Percentiles rank a stretch among this genome's conserved stretches.
Evolutionary conservation across 176 grass and related monocot genomes (phyloP).

Genomic region (Phoenix roebelenii): DNA sequence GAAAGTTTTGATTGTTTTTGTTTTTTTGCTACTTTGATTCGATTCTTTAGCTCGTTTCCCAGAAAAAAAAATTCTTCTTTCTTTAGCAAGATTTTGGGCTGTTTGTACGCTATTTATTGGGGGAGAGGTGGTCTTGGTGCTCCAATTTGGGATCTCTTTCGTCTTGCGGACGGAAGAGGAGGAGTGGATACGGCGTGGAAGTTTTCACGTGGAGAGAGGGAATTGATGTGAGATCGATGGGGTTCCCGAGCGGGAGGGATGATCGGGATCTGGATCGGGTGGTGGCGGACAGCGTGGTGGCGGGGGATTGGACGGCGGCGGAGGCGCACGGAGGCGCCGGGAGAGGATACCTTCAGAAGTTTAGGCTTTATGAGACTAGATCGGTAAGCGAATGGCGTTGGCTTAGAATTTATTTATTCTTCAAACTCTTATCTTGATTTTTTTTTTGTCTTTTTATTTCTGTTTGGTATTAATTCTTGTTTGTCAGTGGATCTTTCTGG

Average conservation of each 20-base stretch:
- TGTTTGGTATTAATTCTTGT: too few species aligned
- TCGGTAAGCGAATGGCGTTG: constrained; percentile 44
- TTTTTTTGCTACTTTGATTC: not conserved
- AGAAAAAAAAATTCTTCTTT: not conserved
- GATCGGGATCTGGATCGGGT: constrained; percentile 7
- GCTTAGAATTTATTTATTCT: too few species aligned
- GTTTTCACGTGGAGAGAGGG: not conserved
- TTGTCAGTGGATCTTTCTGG: too few species aligned
- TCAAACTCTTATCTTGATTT: too few species aligned
- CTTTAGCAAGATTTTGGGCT: constrained; percentile 1
- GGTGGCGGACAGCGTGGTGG: constrained; percentile 1
- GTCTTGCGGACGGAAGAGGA: not conserved
- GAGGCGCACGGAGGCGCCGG: not conserved
- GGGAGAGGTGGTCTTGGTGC: not conserved
- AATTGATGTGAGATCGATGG: not conserved
- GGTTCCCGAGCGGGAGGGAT: not conserved
- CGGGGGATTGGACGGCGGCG: constrained; percentile 16
- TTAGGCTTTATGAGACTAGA: constrained; percentile 87
- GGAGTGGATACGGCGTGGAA: not conserved
- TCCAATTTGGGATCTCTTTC: not conserved
- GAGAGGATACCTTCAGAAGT: constrained; percentile 70
- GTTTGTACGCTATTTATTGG: not conserved
- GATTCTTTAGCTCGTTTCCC: not conserved
- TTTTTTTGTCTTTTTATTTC: too few species aligned
- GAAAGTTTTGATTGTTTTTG: not conserved